phyloP scores from a whole-genome alignment of 2,329 filamentous ascomycete species.

The Exophiala mesophila region DNA sequence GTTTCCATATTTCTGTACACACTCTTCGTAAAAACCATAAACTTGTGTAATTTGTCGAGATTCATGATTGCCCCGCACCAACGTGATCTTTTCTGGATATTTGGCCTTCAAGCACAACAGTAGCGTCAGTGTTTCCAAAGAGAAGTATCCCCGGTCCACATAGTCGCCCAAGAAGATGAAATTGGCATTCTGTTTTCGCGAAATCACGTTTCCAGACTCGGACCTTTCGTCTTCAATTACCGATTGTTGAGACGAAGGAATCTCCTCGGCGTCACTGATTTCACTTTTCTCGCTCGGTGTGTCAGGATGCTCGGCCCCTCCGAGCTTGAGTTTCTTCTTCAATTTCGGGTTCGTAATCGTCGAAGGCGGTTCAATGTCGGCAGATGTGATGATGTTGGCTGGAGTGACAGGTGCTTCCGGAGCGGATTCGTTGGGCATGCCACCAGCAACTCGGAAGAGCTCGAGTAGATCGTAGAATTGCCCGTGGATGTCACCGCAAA shows the following conservation, averaged over 20 bases:
- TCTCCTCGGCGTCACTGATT: conserved; percentile 41
- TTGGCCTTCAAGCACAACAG: conserved; percentile 43
- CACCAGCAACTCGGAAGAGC: conserved; percentile 91
- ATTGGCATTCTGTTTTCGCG: conserved; percentile 55
- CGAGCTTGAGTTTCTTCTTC: conserved; percentile 71
- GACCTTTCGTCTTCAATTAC: conserved; percentile 35
- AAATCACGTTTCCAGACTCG: conserved; percentile 29
- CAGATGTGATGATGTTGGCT: conserved; percentile 75
- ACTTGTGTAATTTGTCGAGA: conserved; percentile 96
- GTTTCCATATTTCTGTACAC: conserved; percentile 71
- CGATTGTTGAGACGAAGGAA: conserved; percentile 42
- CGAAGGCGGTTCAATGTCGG: conserved; percentile 85
- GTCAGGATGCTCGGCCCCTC: conserved; percentile 24
- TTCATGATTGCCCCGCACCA: conserved; percentile 84
- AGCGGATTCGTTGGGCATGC: conserved; percentile 78
- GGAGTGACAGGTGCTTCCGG: conserved; percentile 60
- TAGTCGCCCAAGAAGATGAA: conserved; percentile 71
- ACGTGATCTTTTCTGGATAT: conserved; percentile 66
- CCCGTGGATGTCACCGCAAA: conserved; percentile 97
- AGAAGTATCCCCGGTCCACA: conserved; percentile 70
- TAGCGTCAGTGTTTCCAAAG: conserved; percentile 66
- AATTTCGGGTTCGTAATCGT: conserved; percentile 84
- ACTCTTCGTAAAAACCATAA: conserved; percentile 98
- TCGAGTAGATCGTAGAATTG: conserved; percentile 98
- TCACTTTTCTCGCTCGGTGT: conserved; percentile 25